Percentiles rank a stretch among this genome's conserved stretches.
phyloP scores from a whole-genome alignment of 306 rosid genomes.

The Dryas octopetala region DNA sequence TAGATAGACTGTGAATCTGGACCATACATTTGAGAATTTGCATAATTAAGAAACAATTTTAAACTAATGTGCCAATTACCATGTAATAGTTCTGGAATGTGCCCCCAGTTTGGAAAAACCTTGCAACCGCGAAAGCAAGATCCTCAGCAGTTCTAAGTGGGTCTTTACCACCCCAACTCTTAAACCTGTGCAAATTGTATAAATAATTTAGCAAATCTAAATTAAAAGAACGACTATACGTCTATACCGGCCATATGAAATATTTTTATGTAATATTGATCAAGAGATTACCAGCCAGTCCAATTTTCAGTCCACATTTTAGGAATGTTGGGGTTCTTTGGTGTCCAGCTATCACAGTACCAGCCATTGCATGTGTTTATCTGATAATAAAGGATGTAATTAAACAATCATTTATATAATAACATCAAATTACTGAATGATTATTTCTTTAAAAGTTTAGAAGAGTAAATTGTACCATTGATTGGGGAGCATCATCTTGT shows the following conservation, averaged over 20 bases:
- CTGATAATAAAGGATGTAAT: constrained; percentile 10
- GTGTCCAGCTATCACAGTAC: constrained; percentile 47
- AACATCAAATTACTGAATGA: no score
- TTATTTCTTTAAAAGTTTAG: no score
- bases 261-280: no score
- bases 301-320: constrained; percentile 71
- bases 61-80: constrained; percentile 23
- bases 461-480: constrained; percentile 34
- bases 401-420: background rate
- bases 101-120: constrained; percentile 59
- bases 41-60: no score
- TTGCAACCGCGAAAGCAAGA: constrained; percentile 56
- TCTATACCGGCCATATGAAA: no score
- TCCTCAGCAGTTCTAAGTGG: constrained; percentile 63
- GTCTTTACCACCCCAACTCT: constrained; percentile 55
- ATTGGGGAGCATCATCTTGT: constrained; percentile 44
- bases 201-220: no score
- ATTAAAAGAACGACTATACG: no score
- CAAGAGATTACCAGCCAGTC: constrained; percentile 50
- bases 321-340: constrained; percentile 52
- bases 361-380: constrained; percentile 66
- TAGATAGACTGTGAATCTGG: no score
- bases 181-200: constrained; percentile 36
- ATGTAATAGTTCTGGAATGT: constrained; percentile 60
- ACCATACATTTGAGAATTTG: no score